A percentile compares a stretch with the other conserved stretches of the same genome.
Evolutionary conservation across 176 grass and related monocot genomes (phyloP).

Genomic region (Oryza officinalis): DNA sequence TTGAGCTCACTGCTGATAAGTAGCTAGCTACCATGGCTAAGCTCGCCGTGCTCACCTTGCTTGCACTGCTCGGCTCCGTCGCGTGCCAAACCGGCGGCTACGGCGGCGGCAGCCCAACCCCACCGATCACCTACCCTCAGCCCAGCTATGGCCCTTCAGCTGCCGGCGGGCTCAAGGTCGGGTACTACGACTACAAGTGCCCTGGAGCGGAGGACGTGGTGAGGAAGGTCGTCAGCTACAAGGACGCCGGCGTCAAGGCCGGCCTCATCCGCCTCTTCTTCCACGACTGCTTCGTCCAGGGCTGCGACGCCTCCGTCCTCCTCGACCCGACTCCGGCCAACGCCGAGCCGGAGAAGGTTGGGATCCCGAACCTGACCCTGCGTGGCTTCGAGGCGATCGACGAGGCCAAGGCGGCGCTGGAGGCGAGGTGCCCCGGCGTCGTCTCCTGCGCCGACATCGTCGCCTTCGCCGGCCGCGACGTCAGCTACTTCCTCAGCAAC

Average conservation of each 20-base stretch:
- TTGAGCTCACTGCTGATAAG: background rate
- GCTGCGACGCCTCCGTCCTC: slow-evolving; percentile 59
- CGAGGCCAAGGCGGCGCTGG: slow-evolving; percentile 22
- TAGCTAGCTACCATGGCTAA: slow-evolving; percentile 1
- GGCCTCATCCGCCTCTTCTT: slow-evolving; percentile 57
- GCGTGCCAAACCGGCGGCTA: slow-evolving; percentile 17
- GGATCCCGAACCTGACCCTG: slow-evolving; percentile 20
- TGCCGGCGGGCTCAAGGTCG: slow-evolving; percentile 14
- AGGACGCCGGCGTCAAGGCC: slow-evolving; percentile 28
- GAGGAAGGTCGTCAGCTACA: background rate
- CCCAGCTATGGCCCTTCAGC: background rate
- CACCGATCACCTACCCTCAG: slow-evolving; percentile 33
- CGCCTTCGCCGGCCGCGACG: slow-evolving; percentile 54
- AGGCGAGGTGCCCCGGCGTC: background rate
- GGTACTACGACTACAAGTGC: slow-evolving; percentile 44
- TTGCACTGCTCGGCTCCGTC: slow-evolving; percentile 22
- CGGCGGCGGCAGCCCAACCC: background rate
- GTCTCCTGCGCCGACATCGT: slow-evolving; percentile 52
- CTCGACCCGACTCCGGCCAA: slow-evolving; percentile 23
- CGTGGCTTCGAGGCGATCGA: slow-evolving; percentile 49
- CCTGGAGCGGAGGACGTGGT: slow-evolving; percentile 27
- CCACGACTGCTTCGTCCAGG: slow-evolving; percentile 64
- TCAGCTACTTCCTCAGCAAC: slow-evolving; percentile 26
- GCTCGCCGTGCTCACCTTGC: slow-evolving; percentile 4
- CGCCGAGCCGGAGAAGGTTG: slow-evolving; percentile 35